Conservation (phyloP, 106 monocot genomes). For the Dendrobium chrysotoxum region DNA sequence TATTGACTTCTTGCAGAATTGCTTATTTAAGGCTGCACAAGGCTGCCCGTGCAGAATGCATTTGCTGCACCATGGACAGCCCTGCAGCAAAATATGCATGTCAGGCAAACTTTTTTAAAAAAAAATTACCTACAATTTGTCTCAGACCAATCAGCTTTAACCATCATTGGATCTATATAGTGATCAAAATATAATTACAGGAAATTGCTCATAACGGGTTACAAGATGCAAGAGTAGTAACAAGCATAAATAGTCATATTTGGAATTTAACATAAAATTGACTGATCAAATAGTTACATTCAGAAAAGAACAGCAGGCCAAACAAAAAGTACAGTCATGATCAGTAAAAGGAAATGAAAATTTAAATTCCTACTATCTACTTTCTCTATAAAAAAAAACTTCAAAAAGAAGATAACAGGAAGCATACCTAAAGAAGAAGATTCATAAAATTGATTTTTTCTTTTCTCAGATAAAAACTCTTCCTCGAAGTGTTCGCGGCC, state of each 20-base stretch:
- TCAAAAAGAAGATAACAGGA: not conserved
- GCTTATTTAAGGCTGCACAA: too few relatives aligned
- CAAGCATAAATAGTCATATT: not conserved
- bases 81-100: too few relatives aligned
- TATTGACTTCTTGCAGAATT: too few relatives aligned
- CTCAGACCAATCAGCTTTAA: not conserved
- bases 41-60: too few relatives aligned
- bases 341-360: not conserved
- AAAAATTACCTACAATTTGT: not conserved
- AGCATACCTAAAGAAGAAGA: conserved; percentile 19
- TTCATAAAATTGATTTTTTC: conserved; percentile 10
- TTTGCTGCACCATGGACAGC: too few relatives aligned
- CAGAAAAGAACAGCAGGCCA: not conserved
- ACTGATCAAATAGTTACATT: not conserved
- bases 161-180: not conserved
- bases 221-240: not conserved
- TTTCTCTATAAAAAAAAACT: not conserved
- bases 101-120: not conserved
- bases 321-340: not conserved
- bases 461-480: conserved; percentile 35
- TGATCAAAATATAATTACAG: not conserved
- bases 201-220: not conserved
- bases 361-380: not conserved
- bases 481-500: conserved; percentile 68
- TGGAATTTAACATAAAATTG: not conserved